phyloP scores from a whole-genome alignment of 106 monocot species.

The Xerophyta viscosa region DNA sequence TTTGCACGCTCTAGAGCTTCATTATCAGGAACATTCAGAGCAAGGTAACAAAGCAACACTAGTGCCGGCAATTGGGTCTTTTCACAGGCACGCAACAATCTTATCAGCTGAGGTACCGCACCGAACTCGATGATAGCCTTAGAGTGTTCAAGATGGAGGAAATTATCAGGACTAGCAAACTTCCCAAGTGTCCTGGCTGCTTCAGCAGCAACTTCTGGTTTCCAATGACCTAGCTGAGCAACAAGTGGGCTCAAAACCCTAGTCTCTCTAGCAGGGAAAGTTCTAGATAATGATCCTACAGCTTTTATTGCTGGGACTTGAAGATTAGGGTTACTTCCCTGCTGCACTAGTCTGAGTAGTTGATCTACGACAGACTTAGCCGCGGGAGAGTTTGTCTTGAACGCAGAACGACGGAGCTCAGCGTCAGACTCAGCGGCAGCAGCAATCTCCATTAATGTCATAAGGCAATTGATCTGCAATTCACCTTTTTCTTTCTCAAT shows the following conservation, averaged over 20 bases:
- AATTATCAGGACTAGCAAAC: slow-evolving; percentile 47
- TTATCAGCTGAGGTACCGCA: slow-evolving; percentile 27
- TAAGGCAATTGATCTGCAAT: slow-evolving; percentile 49
- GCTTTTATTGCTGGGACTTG: slow-evolving; percentile 43
- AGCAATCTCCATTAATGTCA: slow-evolving; percentile 47
- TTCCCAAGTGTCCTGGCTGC: slow-evolving; percentile 41
- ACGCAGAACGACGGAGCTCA: slow-evolving; percentile 56
- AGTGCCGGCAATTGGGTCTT: slow-evolving; percentile 43
- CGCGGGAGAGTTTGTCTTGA: slow-evolving; percentile 51
- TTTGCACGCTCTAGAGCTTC: slow-evolving; percentile 41
- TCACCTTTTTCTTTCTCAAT: slow-evolving; percentile 45
- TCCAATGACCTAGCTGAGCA: slow-evolving; percentile 39
- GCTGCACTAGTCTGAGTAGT: slow-evolving; percentile 33
- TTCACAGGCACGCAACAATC: slow-evolving; percentile 37
- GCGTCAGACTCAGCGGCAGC: slow-evolving; percentile 35
- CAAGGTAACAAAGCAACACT: slow-evolving; percentile 35
- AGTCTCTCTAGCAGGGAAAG: slow-evolving; percentile 44
- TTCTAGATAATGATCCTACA: slow-evolving; percentile 45
- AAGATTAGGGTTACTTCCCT: slow-evolving; percentile 15
- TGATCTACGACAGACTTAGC: slow-evolving; percentile 51
- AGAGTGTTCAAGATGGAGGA: slow-evolving; percentile 36
- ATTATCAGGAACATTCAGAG: slow-evolving; percentile 30
- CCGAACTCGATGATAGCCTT: slow-evolving; percentile 51
- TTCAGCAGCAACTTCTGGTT: slow-evolving; percentile 35
- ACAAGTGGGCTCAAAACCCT: slow-evolving; percentile 41